Percentiles rank a stretch among this genome's conserved stretches.
These are phyloP conservation scores for Aspergillus piperis DNA, from an alignment of 2,329 filamentous ascomycete species.

Conservation along the genomic window DNA sequence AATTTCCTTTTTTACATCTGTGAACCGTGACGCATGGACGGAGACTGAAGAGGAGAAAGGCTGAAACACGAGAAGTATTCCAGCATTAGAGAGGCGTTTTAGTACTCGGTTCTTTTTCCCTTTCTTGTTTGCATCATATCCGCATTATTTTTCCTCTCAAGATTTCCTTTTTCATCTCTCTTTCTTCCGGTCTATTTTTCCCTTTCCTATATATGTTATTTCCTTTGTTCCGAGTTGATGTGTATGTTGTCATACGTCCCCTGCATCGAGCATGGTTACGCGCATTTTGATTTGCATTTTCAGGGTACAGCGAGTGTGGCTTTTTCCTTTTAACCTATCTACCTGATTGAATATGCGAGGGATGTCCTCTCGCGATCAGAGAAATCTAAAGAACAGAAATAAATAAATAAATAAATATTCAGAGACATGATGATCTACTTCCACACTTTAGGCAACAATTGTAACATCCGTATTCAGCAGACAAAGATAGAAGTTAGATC, in stretches of 20 bases:
- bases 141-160: slow-evolving; percentile 17
- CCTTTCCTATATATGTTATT: slow-evolving; percentile 7
- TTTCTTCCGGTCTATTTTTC: slow-evolving; percentile 8
- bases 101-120: slow-evolving; percentile 13
- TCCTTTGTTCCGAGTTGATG: slow-evolving; percentile 59
- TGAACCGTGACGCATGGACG: slow-evolving; percentile 7
- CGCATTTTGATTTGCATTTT: slow-evolving; percentile 23
- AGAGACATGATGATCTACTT: too few relatives aligned
- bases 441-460: too few relatives aligned
- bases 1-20: slow-evolving; percentile 15
- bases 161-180: slow-evolving; percentile 4
- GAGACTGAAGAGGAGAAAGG: slow-evolving; percentile 16
- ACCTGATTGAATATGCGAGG: background rate
- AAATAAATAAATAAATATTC: too few relatives aligned
- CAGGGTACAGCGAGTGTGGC: slow-evolving; percentile 24
- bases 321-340: background rate
- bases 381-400: too few relatives aligned
- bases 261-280: slow-evolving; percentile 20
- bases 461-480: too few relatives aligned
- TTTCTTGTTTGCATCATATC: slow-evolving; percentile 17
- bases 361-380: too few relatives aligned
- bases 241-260: slow-evolving; percentile 74
- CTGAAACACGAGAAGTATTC: slow-evolving; percentile 24
- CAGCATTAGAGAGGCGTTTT: slow-evolving; percentile 33
- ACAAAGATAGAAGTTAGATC: too few relatives aligned